Conservation (phyloP, 2,329 filamentous ascomycete genomes). For the Fusarium foetens region DNA sequence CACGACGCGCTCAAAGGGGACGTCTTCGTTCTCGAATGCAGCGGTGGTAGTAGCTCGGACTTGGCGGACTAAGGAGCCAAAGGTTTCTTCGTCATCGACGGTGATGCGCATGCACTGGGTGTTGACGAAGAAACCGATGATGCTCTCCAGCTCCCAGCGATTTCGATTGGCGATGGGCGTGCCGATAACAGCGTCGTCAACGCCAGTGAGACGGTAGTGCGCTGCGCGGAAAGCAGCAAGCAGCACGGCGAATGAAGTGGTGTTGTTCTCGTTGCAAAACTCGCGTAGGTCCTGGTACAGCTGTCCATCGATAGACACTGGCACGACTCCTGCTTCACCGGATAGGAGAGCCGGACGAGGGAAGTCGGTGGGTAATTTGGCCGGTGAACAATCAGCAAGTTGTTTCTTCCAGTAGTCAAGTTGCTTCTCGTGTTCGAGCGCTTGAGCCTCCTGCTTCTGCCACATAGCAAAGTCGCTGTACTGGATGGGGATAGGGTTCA, state of each 20-base stretch:
- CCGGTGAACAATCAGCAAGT: conserved; percentile 24
- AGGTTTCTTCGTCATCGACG: conserved; percentile 22
- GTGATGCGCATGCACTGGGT: conserved; percentile 41
- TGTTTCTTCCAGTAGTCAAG: conserved; percentile 40
- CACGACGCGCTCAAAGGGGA: conserved; percentile 12
- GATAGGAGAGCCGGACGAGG: conserved; percentile 24
- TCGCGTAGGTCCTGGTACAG: conserved; percentile 13
- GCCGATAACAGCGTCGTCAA: conserved; percentile 39
- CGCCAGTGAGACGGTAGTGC: conserved; percentile 43
- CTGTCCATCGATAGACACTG: conserved; percentile 4
- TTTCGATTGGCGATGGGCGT: conserved; percentile 33
- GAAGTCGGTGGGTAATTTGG: conserved; percentile 30
- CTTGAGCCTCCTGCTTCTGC: conserved; percentile 35
- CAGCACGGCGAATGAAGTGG: conserved; percentile 29
- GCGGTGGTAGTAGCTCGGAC: background rate
- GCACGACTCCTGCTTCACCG: conserved; percentile 11
- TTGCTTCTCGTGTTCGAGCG: conserved; percentile 30
- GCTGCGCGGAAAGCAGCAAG: conserved; percentile 41
- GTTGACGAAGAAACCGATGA: conserved; percentile 45
- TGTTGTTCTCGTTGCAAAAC: conserved; percentile 15
- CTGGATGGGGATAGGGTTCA: conserved; percentile 36
- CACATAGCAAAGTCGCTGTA: conserved; percentile 43
- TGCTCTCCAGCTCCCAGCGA: conserved; percentile 24
- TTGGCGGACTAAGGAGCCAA: conserved; percentile 24
- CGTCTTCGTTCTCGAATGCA: conserved; percentile 7